Percentiles rank a stretch among this genome's conserved stretches.
phyloP scores from a whole-genome alignment of 202 grass and related monocot species.

The Panicum virgatum region DNA sequence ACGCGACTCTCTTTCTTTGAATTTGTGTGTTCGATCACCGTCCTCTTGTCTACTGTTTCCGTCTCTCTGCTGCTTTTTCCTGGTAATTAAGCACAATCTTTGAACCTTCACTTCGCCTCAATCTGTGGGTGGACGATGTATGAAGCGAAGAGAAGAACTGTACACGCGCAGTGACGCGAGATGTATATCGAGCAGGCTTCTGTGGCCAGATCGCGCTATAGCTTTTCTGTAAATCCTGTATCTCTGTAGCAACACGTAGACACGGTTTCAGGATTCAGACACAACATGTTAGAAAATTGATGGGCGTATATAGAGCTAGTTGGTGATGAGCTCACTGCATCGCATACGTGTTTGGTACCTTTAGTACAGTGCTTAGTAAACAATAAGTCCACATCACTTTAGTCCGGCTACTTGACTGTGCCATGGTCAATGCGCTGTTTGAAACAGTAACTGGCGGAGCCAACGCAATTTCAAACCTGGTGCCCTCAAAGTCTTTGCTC shows the following conservation, averaged over 20 bases:
- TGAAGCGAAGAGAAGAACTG: background rate
- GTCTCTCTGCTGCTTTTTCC: background rate
- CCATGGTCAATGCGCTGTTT: constrained; percentile 50
- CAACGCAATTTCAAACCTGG: constrained; percentile 24
- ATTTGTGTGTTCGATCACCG: background rate
- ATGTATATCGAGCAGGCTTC: background rate
- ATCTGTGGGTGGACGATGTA: background rate
- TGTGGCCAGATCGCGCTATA: background rate
- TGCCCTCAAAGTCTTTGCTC: constrained; percentile 40
- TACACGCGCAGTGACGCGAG: constrained; percentile 15
- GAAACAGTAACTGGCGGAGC: constrained; percentile 29
- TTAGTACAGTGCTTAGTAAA: constrained; percentile 6
- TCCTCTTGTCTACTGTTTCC: background rate
- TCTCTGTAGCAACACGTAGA: constrained; percentile 26
- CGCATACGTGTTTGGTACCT: background rate
- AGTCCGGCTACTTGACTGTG: constrained; percentile 37
- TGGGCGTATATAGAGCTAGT: background rate
- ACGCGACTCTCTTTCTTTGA: background rate
- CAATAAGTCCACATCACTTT: background rate
- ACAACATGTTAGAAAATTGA: background rate
- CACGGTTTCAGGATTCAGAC: constrained; percentile 17
- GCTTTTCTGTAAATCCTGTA: background rate
- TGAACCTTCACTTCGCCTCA: constrained; percentile 3
- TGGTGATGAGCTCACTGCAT: constrained; percentile 23
- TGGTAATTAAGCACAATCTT: background rate